Conservation (phyloP, 306 rosid species). For the Vachellia pachyceras region DNA sequence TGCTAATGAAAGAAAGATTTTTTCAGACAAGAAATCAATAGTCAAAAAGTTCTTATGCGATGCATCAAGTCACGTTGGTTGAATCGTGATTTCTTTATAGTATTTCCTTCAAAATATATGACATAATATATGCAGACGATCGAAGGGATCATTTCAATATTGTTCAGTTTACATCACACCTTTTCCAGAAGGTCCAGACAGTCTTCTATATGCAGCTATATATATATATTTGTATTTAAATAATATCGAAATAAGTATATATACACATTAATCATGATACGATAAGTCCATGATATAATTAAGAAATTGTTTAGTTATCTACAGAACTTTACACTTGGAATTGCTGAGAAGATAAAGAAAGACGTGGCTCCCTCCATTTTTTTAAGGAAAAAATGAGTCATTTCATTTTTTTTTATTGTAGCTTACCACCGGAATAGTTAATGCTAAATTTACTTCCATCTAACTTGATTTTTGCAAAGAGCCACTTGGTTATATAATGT, state of each 20-base stretch:
- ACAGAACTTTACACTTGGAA: background rate
- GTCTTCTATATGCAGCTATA: background rate
- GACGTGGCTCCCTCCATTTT: too few relatives aligned
- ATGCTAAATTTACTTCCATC: too few relatives aligned
- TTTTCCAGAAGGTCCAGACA: background rate
- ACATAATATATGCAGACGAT: background rate
- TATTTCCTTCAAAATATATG: background rate
- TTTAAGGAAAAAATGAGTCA: too few relatives aligned
- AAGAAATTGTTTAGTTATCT: background rate
- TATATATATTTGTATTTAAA: too few relatives aligned
- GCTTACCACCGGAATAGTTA: too few relatives aligned
- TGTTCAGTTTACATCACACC: too few relatives aligned
- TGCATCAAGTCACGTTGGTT: background rate
- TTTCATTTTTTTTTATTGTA: too few relatives aligned
- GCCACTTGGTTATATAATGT: background rate
- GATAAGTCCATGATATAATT: background rate
- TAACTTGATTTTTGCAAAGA: too few relatives aligned
- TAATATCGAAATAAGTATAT: too few relatives aligned
- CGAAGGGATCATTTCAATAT: background rate
- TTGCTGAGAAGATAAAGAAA: too few relatives aligned
- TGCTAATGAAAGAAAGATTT: background rate
- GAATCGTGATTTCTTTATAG: conserved; percentile 1
- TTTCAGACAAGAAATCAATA: background rate
- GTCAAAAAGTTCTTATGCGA: background rate
- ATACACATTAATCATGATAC: background rate